These are phyloP conservation scores for Flaveria trinervia DNA, from an alignment of 129 eudicot genomes.

Conservation along the genomic window DNA sequence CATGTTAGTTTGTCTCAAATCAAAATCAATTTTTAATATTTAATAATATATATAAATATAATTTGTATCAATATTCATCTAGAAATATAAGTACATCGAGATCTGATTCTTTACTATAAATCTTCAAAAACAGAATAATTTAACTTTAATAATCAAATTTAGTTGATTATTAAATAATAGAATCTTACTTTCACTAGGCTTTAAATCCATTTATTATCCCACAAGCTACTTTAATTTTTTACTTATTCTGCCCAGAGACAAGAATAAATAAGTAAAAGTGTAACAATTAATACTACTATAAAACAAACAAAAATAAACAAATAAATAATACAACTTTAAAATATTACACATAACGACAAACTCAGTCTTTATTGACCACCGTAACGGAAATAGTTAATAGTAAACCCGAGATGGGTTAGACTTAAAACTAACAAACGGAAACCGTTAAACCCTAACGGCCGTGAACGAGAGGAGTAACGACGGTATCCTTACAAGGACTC, in stretches of 20 bases:
- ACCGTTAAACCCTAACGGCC: slow-evolving; percentile 61
- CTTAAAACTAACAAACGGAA: slow-evolving; percentile 5
- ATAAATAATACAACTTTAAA: slow-evolving; percentile 14
- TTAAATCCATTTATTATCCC: slow-evolving; percentile 42
- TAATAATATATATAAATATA: not conserved
- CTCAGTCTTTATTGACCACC: slow-evolving; percentile 33
- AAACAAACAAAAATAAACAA: slow-evolving; percentile 16
- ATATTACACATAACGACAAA: slow-evolving; percentile 33
- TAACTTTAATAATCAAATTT: not conserved
- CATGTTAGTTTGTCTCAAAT: slow-evolving; percentile 31
- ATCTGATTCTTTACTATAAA: slow-evolving; percentile 34
- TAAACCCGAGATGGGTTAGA: slow-evolving; percentile 17
- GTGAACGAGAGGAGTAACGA: slow-evolving; percentile 70
- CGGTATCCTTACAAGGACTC: slow-evolving; percentile 88
- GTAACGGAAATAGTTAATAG: slow-evolving; percentile 43
- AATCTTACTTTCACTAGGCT: slow-evolving; percentile 41
- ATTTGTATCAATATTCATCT: slow-evolving; percentile 6
- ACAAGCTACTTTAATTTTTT: slow-evolving; percentile 35
- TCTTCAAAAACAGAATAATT: not conserved
- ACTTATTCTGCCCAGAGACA: slow-evolving; percentile 26
- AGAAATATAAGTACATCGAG: slow-evolving; percentile 27
- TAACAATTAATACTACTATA: slow-evolving; percentile 16
- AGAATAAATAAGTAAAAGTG: slow-evolving; percentile 14
- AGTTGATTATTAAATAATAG: slow-evolving; percentile 22
- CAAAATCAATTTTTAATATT: not conserved